A percentile compares a stretch with the other conserved stretches of the same genome.
Evolutionary conservation across 164 flowering plant species (phyloP).

Genomic region (Vitis labrusca): DNA sequence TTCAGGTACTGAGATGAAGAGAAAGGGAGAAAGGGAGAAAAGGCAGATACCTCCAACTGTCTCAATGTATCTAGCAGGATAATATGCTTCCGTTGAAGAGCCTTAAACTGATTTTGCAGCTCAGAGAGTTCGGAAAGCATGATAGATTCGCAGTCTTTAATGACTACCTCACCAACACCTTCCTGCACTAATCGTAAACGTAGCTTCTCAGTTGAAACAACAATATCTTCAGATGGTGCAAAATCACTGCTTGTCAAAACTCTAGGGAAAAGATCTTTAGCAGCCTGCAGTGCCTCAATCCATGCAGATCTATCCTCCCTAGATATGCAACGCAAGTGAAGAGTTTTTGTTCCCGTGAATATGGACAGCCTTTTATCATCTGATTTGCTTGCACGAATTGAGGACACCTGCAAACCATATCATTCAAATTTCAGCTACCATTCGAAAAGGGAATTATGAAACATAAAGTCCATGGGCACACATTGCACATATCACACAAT

Average conservation of each 20-base stretch:
- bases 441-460: not conserved
- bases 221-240: slow-evolving; percentile 60
- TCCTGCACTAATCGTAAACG: slow-evolving; percentile 67
- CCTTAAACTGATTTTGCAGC: slow-evolving; percentile 65
- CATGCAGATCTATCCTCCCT: slow-evolving; percentile 85
- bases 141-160: slow-evolving; percentile 89
- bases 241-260: slow-evolving; percentile 67
- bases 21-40: slow-evolving; percentile 8
- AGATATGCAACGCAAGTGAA: slow-evolving; percentile 82
- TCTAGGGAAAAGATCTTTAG: slow-evolving; percentile 89
- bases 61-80: slow-evolving; percentile 74
- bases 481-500: no score
- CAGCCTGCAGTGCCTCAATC: slow-evolving; percentile 80
- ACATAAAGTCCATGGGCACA: no score
- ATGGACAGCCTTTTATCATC: slow-evolving; percentile 93
- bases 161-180: slow-evolving; percentile 58
- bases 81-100: slow-evolving; percentile 75
- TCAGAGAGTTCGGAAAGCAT: slow-evolving; percentile 75
- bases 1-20: not conserved
- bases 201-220: slow-evolving; percentile 86
- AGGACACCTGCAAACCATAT: slow-evolving; percentile 71
- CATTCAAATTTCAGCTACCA: slow-evolving; percentile 13
- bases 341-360: slow-evolving; percentile 94
- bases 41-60: slow-evolving; percentile 71
- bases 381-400: slow-evolving; percentile 92